phyloP scores from a whole-genome alignment of 2,329 filamentous ascomycete species.

The Penicillium sp. region DNA sequence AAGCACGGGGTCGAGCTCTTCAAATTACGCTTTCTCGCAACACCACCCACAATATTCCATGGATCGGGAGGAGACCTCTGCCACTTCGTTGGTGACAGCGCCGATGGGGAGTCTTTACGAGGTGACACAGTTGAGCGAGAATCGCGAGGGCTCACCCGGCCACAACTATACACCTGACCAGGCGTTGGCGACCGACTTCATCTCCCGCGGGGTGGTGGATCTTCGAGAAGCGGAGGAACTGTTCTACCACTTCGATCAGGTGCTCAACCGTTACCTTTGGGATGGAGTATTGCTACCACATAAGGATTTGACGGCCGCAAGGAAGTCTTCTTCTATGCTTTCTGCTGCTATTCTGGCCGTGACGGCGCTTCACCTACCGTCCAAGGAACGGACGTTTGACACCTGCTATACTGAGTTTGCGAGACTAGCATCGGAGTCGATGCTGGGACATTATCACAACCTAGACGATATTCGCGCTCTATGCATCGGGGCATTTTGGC shows the following conservation, averaged over 20 bases:
- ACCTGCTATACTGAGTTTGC: conserved; percentile 54
- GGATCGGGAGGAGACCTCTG: conserved; percentile 37
- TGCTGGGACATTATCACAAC: conserved; percentile 54
- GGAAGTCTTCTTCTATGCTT: conserved; percentile 48
- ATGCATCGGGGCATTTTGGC: conserved; percentile 57
- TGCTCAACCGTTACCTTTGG: conserved; percentile 43
- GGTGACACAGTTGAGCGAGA: conserved; percentile 46
- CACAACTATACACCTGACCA: conserved; percentile 34
- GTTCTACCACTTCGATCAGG: conserved; percentile 42
- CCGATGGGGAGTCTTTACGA: conserved; percentile 52
- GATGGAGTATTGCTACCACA: conserved; percentile 49
- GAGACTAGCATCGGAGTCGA: conserved; percentile 52
- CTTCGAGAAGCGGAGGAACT: conserved; percentile 45
- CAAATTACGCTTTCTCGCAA: conserved; percentile 23
- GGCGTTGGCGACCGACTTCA: conserved; percentile 48
- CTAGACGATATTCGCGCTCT: conserved; percentile 54
- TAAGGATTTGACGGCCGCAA: conserved; percentile 46
- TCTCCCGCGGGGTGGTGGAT: conserved; percentile 50
- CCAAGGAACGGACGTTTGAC: conserved; percentile 48
- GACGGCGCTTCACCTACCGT: conserved; percentile 51
- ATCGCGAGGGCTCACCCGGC: conserved; percentile 34
- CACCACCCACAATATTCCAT: conserved; percentile 34
- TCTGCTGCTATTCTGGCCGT: conserved; percentile 49
- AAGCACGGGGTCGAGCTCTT: conserved; percentile 21
- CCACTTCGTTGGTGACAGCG: conserved; percentile 40